A percentile compares a stretch with the other conserved stretches of the same genome.
Conservation (phyloP, 352 stramenopile genomes). For the Phytophthora aleatoria region DNA sequence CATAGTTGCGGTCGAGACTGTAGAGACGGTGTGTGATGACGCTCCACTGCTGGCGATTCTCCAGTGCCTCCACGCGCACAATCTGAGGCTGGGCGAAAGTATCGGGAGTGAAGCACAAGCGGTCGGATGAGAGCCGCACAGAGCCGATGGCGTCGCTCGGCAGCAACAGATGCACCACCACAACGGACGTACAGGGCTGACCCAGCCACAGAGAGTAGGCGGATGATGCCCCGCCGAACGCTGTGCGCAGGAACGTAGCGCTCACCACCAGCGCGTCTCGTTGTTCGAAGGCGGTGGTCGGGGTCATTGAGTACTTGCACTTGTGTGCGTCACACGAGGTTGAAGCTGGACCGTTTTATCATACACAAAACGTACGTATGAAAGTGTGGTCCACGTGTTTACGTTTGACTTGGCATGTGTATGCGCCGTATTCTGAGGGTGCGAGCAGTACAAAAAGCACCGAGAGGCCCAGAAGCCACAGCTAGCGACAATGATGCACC, state of each 20-base stretch:
- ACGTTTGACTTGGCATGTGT: constrained; percentile 9
- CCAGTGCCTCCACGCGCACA: constrained; percentile 60
- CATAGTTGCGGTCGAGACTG: constrained; percentile 70
- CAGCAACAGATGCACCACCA: constrained; percentile 74
- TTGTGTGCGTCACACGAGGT: constrained; percentile 3
- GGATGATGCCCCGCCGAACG: constrained; percentile 60
- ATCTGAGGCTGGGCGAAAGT: constrained; percentile 64
- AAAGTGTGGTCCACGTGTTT: constrained; percentile 1
- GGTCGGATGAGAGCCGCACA: constrained; percentile 64
- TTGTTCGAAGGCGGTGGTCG: constrained; percentile 10
- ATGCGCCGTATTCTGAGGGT: constrained; percentile 18
- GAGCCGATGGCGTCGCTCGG: constrained; percentile 44
- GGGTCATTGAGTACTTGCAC: not conserved
- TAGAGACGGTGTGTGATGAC: constrained; percentile 67
- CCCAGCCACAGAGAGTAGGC: constrained; percentile 67
- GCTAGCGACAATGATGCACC: constrained; percentile 46
- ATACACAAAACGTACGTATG: constrained; percentile 14
- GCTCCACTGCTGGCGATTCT: constrained; percentile 49
- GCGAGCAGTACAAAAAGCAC: constrained; percentile 25
- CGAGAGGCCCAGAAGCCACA: constrained; percentile 20
- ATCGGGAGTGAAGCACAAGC: constrained; percentile 72
- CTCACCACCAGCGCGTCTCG: constrained; percentile 46
- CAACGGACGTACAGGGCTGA: constrained; percentile 60
- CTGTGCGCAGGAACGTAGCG: constrained; percentile 52
- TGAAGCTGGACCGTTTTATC: constrained; percentile 14